A percentile compares a stretch with the other conserved stretches of the same genome.
Evolutionary conservation across 306 rosid species (phyloP).

Genomic region (Castanea sativa): DNA sequence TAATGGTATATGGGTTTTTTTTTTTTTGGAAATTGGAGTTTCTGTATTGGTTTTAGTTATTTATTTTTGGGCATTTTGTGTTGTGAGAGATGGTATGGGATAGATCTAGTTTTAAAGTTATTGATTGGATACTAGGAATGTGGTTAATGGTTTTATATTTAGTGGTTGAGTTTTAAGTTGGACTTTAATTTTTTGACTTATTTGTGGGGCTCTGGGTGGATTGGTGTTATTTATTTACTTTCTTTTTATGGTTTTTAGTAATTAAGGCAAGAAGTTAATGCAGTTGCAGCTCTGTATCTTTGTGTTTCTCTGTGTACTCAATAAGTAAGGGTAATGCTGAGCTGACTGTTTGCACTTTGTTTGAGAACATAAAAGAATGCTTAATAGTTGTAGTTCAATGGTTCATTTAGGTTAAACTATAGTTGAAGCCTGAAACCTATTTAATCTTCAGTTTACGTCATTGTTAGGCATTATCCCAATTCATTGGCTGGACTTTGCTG

Average conservation of each 20-base stretch:
- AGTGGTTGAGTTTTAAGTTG: neutral
- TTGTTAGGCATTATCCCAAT: neutral
- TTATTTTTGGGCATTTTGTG: constrained; percentile 10
- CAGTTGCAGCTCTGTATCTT: neutral
- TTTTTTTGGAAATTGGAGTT: neutral
- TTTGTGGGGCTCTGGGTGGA: neutral
- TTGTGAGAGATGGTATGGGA: constrained; percentile 1
- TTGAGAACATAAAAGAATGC: neutral
- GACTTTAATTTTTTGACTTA: constrained; percentile 5
- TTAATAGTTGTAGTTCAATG: neutral
- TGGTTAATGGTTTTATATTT: constrained; percentile 3
- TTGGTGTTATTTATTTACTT: neutral
- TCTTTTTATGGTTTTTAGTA: neutral
- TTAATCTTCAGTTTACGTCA: neutral
- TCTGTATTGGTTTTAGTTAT: neutral
- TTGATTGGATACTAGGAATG: constrained; percentile 18
- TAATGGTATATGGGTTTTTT: neutral
- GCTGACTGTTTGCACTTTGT: neutral
- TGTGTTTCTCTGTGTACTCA: neutral
- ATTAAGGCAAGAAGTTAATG: neutral
- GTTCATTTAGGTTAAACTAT: neutral
- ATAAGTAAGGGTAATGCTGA: neutral
- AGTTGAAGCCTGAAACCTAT: neutral
- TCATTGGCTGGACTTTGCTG: neutral
- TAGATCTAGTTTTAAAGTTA: constrained; percentile 34